phyloP scores from a whole-genome alignment of 805 yeast genomes.

The Groenewaldozyma salmanticensis region DNA sequence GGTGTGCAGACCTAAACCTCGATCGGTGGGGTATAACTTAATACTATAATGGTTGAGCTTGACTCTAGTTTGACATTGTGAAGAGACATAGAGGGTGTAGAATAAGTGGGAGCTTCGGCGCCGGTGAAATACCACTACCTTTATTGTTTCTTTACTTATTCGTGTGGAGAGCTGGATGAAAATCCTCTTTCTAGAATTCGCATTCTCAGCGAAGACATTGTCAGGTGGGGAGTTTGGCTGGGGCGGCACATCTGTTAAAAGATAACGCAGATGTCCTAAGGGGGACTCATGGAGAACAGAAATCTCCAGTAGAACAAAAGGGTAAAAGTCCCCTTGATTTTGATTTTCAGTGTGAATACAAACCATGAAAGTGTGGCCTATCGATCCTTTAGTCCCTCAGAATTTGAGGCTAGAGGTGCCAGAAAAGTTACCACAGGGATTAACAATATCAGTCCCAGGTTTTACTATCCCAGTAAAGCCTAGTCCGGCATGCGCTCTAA shows the following conservation, averaged over 20 bases:
- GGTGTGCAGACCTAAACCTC: no score
- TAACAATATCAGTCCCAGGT: not conserved
- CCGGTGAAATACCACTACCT: slow-evolving; percentile 37
- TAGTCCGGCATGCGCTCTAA: not conserved
- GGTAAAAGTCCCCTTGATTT: slow-evolving; percentile 39
- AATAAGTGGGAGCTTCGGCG: slow-evolving; percentile 38
- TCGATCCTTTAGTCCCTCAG: slow-evolving; percentile 40
- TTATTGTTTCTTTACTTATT: slow-evolving; percentile 31
- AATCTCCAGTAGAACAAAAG: slow-evolving; percentile 40
- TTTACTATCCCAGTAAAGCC: not conserved
- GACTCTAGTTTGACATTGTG: slow-evolving; percentile 38
- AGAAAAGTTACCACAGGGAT: slow-evolving; percentile 36
- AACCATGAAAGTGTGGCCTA: slow-evolving; percentile 42
- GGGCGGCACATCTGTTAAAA: slow-evolving; percentile 40
- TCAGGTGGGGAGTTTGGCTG: slow-evolving; percentile 39
- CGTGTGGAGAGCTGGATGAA: slow-evolving; percentile 33
- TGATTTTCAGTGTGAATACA: slow-evolving; percentile 39
- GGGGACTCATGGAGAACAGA: slow-evolving; percentile 41
- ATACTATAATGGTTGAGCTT: slow-evolving; percentile 25
- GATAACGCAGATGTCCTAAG: slow-evolving; percentile 39
- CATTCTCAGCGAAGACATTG: slow-evolving; percentile 32
- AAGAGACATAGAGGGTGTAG: slow-evolving; percentile 32
- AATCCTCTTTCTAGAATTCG: slow-evolving; percentile 30
- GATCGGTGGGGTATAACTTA: no score
- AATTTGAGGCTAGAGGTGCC: slow-evolving; percentile 39